A percentile compares a stretch with the other conserved stretches of the same genome.
phyloP scores from a whole-genome alignment of 2,329 filamentous ascomycete genomes.

The Xylariales sp. region DNA sequence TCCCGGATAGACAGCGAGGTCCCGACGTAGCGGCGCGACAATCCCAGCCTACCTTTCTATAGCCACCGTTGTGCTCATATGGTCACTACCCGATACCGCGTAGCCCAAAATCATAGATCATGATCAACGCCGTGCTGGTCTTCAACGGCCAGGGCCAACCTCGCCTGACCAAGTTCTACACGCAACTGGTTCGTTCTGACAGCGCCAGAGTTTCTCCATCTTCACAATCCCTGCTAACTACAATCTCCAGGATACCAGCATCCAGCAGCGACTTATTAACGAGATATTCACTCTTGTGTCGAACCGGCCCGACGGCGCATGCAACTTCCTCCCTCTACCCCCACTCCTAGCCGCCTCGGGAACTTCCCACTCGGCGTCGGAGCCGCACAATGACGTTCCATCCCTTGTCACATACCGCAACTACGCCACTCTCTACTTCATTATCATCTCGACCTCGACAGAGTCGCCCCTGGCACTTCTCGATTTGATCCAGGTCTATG shows the following conservation, averaged over 20 bases:
- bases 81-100: conserved; percentile 10
- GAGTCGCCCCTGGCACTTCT: conserved; percentile 94
- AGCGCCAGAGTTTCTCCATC: background rate
- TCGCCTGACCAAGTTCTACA: conserved; percentile 97
- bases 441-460: conserved; percentile 93
- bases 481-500: conserved; percentile 96
- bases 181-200: conserved; percentile 77
- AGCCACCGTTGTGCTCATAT: too few relatives aligned
- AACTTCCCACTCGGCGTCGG: conserved; percentile 59
- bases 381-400: conserved; percentile 80
- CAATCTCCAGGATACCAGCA: conserved; percentile 77
- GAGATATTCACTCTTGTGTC: conserved; percentile 97
- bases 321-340: conserved; percentile 88
- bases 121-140: conserved; percentile 98
- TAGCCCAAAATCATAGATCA: too few relatives aligned
- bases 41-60: too few relatives aligned
- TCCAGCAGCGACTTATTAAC: conserved; percentile 92
- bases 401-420: conserved; percentile 96
- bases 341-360: conserved; percentile 60
- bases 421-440: conserved; percentile 98
- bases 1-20: too few relatives aligned
- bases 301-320: conserved; percentile 84
- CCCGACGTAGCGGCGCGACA: too few relatives aligned
- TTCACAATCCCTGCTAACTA: background rate
- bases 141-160: conserved; percentile 99